These are phyloP conservation scores for Saccharum hybrid DNA, from an alignment of 202 grass and related monocot genomes.

Conservation along the genomic window DNA sequence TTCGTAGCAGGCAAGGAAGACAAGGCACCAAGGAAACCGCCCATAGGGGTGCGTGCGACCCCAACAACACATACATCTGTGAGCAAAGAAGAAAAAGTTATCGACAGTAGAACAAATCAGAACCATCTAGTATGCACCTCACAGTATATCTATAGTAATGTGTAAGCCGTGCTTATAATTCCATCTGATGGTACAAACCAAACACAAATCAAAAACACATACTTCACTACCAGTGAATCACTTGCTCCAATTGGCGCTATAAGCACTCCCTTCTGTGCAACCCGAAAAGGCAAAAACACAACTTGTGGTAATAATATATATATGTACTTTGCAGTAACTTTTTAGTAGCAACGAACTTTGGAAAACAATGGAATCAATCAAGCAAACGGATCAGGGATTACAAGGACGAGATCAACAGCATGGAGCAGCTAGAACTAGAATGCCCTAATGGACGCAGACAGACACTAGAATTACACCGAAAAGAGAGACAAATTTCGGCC, in stretches of 20 bases:
- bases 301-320: background rate
- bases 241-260: background rate
- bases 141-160: background rate
- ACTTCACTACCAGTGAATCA: background rate
- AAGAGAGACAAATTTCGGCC: background rate
- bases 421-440: background rate
- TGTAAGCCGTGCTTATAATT: background rate
- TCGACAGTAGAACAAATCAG: background rate
- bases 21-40: constrained; percentile 71
- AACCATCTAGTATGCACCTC: background rate
- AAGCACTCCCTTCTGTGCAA: background rate
- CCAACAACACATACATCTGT: constrained; percentile 90
- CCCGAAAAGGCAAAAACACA: background rate
- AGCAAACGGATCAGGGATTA: background rate
- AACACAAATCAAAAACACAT: background rate
- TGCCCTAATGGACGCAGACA: background rate
- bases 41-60: constrained; percentile 84
- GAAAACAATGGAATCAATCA: background rate
- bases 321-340: background rate
- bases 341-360: background rate
- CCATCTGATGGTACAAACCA: background rate
- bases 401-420: background rate
- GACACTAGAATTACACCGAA: background rate
- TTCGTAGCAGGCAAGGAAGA: constrained; percentile 84
- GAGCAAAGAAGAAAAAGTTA: background rate